Base-by-base conservation (phyloP, 768 basidiomycete genomes). In the Tricholomella constricta region DNA sequence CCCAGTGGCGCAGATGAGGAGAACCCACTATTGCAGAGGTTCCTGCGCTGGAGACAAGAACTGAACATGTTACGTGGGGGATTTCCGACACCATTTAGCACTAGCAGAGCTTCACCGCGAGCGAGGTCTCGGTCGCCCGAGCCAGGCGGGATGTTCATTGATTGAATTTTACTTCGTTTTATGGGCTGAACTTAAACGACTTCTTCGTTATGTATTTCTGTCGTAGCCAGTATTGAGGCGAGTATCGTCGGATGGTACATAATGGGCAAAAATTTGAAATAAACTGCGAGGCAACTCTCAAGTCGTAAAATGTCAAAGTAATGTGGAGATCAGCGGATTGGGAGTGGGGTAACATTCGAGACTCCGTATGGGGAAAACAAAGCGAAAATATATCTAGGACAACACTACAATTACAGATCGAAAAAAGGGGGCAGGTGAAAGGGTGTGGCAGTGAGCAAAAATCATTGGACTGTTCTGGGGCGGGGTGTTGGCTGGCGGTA, bases 41-140 rank as follows among this genome's bases (percentile, higher is more conserved):
- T 79, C 52, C 62, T 62, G 46, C 61, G 55, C 1, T 81, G 79
- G 78, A 70, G 72, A 55, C 61, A 69, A 22, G 78, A 79, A 49
- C 52, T 80, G 22, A 59, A 66, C 32, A 63, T 48, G 10, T 62
- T 81, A 6, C 68, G 72, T 19, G 64, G 55, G 6, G 64, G 62
- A 27, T 22, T 52, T 32, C 27, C 44, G 25, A 50, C 57, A 43
- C 54, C 40, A 50, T 34, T 51, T 35, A 23, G 25, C 50, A 22
- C 36, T 40, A 53, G 46, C 35, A 40, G 40, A 32, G 51, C 43
- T 6, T 51, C 50, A 15, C 51, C 54, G 17, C 43, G 45, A 17
- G 53, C 59, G 5, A 54, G 49, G 49, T 52, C 61, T 12, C 55
- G 36, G n/a, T 60, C 57, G 9, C 57, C 55, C 5, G 52, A 59